Base-by-base conservation (phyloP, 31 red algal species). In the Asparagopsis taxiformis region DNA sequence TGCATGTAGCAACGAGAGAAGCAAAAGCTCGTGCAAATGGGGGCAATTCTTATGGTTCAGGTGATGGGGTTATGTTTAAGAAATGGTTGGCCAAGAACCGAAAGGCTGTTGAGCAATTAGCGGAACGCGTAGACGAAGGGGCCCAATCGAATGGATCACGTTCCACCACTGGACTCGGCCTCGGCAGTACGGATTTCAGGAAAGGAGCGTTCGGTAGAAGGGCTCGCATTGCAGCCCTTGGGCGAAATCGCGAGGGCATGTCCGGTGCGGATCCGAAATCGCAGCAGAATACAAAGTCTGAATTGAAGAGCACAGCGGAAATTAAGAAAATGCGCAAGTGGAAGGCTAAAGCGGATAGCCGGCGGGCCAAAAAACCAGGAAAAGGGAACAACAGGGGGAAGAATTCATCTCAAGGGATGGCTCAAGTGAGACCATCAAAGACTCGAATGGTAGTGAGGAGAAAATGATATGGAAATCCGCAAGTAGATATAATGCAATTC, bases 261-360 rank as follows among this genome's bases (percentile, higher is more conserved):
- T 17, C 20, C 21, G 11, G 28, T 20, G 68, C 34, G 15, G 51
- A 24, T 17, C 25, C 39, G 1, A 57, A 50, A 9, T n/a, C n/a
- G n/a, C 17, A 21, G 15, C 16, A 13, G 15, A 39, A 72, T 22
- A 24, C 57, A 34, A 3, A 59, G 31, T 36, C 43, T 9, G 91
- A 89, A 71, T 56, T 94, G 39, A 86, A 83, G 32, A 80, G 16
- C 17, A 51, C 36, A 21, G 91, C 69, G 17, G 75, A 94, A 54
- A 87, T 94, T 24, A 80, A 79, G 35, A 94, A 94, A 39, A 66
- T 63, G 9, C 72, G 91, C 11, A 88, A 89, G 62, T 41, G 79
- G 15, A 94, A 85, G 37, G 77, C 66, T n/a, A 82, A 84, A 38
- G 79, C 76, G 15, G 88, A 82, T 31, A 79, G 79, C 16, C 70